Evolutionary conservation across 2,329 filamentous ascomycete species (phyloP).

Genomic region (Malbranchea zuffiana): DNA sequence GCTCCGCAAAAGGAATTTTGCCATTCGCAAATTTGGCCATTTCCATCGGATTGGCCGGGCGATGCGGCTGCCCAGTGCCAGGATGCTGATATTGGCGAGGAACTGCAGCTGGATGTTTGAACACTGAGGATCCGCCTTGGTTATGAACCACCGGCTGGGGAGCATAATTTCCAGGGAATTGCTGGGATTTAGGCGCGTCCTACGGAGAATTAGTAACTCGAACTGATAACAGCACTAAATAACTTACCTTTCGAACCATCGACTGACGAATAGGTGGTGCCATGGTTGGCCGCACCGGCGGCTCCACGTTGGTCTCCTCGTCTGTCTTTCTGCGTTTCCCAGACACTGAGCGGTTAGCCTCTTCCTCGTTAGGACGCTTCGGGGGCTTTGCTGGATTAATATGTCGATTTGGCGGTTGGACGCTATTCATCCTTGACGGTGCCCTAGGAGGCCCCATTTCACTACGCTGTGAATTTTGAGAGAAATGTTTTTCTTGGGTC

Average conservation of each 20-base stretch:
- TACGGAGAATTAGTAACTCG: too few species aligned
- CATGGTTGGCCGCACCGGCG: slow-evolving; percentile 57
- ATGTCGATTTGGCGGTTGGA: slow-evolving; percentile 49
- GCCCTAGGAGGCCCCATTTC: slow-evolving; percentile 44
- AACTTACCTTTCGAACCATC: slow-evolving; percentile 57
- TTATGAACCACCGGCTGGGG: slow-evolving; percentile 21
- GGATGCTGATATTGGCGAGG: slow-evolving; percentile 42
- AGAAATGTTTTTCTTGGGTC: slow-evolving; percentile 23
- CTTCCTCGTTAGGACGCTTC: slow-evolving; percentile 62
- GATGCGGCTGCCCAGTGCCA: slow-evolving; percentile 47
- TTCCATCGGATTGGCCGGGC: slow-evolving; percentile 60
- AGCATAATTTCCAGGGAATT: slow-evolving; percentile 29
- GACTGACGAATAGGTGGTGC: slow-evolving; percentile 78
- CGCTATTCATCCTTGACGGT: slow-evolving; percentile 36
- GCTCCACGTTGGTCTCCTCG: slow-evolving; percentile 53
- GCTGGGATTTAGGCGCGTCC: slow-evolving; percentile 31
- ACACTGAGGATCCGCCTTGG: slow-evolving; percentile 24
- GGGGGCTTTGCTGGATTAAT: slow-evolving; percentile 59
- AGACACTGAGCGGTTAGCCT: slow-evolving; percentile 52
- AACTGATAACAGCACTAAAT: too few species aligned
- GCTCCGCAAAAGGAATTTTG: slow-evolving; percentile 78
- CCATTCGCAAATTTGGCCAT: slow-evolving; percentile 81
- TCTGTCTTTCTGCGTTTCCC: slow-evolving; percentile 72
- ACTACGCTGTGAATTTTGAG: slow-evolving; percentile 28
- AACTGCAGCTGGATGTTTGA: slow-evolving; percentile 22